These are phyloP conservation scores for Ceratocystis eucalypticola DNA, from an alignment of 2,329 filamentous ascomycete species.

Conservation along the genomic window DNA sequence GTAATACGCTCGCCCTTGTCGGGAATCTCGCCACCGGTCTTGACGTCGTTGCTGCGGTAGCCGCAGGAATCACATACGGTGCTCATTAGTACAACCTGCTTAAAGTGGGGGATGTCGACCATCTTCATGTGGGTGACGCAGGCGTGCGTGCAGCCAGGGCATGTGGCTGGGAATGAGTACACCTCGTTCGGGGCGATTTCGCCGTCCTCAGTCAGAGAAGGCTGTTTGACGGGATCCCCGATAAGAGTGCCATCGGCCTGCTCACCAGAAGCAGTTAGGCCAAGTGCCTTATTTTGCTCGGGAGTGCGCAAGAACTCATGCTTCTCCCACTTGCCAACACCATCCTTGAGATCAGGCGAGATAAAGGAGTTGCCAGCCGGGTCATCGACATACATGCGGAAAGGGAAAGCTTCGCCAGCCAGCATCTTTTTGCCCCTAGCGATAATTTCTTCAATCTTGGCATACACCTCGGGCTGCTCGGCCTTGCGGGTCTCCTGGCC, in stretches of 20 bases:
- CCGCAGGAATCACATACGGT: slow-evolving; percentile 86
- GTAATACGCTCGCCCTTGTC: slow-evolving; percentile 73
- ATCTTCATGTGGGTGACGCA: slow-evolving; percentile 97
- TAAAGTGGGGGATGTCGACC: slow-evolving; percentile 96
- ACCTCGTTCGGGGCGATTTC: slow-evolving; percentile 87
- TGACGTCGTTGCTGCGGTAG: slow-evolving; percentile 92
- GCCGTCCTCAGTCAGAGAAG: slow-evolving; percentile 39
- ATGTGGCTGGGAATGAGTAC: slow-evolving; percentile 82
- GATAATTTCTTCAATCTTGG: slow-evolving; percentile 67
- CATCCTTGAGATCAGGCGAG: slow-evolving; percentile 66
- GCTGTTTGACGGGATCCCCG: slow-evolving; percentile 22
- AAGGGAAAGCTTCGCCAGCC: slow-evolving; percentile 64
- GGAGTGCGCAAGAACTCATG: slow-evolving; percentile 68
- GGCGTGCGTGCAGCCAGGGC: slow-evolving; percentile 74
- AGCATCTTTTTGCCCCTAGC: slow-evolving; percentile 63
- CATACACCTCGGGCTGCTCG: slow-evolving; percentile 61
- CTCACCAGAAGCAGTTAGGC: slow-evolving; percentile 49
- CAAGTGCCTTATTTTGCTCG: slow-evolving; percentile 77
- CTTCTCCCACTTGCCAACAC: slow-evolving; percentile 78
- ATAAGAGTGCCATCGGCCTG: slow-evolving; percentile 25
- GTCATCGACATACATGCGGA: slow-evolving; percentile 79
- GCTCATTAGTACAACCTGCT: slow-evolving; percentile 91
- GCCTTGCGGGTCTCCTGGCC: slow-evolving; percentile 74
- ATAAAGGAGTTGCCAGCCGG: slow-evolving; percentile 95
- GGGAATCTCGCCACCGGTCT: slow-evolving; percentile 88